Percentiles rank a stretch among this genome's conserved stretches.
Evolutionary conservation across 495 filamentous ascomycete genomes (phyloP).

Genomic region (Lasiosphaeria ovina): DNA sequence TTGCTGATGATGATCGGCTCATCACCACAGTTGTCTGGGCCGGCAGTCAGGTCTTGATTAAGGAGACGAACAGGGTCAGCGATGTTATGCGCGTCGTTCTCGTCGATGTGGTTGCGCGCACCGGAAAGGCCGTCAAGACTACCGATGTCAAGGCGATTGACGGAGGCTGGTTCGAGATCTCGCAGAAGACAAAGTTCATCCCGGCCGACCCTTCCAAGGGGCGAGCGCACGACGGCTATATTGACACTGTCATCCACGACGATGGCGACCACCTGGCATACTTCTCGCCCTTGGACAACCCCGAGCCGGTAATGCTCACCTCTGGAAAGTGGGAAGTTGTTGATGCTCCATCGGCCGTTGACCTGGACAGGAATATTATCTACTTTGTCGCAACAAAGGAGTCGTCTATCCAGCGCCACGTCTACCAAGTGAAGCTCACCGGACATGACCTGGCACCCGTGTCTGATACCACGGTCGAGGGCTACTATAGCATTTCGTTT

Average conservation of each 20-base stretch:
- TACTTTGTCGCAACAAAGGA: constrained; percentile 90
- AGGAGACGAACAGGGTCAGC: constrained; percentile 92
- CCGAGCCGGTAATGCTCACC: constrained; percentile 78
- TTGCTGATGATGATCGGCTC: constrained; percentile 75
- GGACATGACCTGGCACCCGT: constrained; percentile 70
- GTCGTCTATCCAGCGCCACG: constrained; percentile 81
- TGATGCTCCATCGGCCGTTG: constrained; percentile 81
- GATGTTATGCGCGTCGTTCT: constrained; percentile 83
- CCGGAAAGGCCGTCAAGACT: constrained; percentile 75
- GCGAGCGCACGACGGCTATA: constrained; percentile 79
- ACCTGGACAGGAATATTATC: constrained; percentile 76
- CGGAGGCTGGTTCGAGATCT: constrained; percentile 96
- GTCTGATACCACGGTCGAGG: constrained; percentile 73
- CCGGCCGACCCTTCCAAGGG: constrained; percentile 79
- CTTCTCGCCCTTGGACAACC: constrained; percentile 85
- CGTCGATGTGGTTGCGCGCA: constrained; percentile 72
- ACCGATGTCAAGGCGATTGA: constrained; percentile 78
- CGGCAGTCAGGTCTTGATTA: constrained; percentile 74
- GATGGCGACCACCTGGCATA: constrained; percentile 91
- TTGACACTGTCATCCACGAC: constrained; percentile 85
- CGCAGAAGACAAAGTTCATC: constrained; percentile 80
- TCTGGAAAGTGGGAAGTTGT: constrained; percentile 93
- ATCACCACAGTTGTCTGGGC: constrained; percentile 96
- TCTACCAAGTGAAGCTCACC: constrained; percentile 81
- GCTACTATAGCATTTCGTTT: constrained; percentile 85